A percentile compares a stretch with the other conserved stretches of the same genome.
phyloP scores from a whole-genome alignment of 208 protist genomes.

The Crithidia bombi region DNA sequence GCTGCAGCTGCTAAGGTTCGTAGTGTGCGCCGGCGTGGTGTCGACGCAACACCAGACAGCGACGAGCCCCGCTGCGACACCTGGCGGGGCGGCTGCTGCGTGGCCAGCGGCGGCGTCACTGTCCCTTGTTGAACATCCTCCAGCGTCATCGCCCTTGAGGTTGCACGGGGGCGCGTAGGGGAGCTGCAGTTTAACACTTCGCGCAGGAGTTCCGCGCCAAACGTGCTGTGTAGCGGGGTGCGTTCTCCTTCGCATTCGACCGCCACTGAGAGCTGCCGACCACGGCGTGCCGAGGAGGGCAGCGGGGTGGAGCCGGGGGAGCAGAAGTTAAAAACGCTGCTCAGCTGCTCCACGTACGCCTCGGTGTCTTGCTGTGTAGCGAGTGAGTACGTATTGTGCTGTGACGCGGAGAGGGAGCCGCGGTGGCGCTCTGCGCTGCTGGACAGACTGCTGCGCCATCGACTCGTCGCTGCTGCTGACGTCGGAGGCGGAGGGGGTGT shows the following conservation, averaged over 20 bases:
- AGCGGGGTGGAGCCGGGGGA: conserved; percentile 48
- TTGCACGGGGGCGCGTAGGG: neutral
- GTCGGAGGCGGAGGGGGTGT: no score
- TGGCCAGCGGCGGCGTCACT: neutral
- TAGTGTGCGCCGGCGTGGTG: conserved; percentile 31
- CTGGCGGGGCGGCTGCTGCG: neutral
- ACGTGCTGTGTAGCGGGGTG: conserved; percentile 1
- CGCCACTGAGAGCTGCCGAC: neutral
- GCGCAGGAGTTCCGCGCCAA: neutral
- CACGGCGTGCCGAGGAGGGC: conserved; percentile 14
- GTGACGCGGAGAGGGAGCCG: conserved; percentile 18
- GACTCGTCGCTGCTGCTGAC: neutral
- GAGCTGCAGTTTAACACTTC: neutral
- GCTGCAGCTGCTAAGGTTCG: conserved; percentile 7
- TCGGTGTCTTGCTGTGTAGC: conserved; percentile 31
- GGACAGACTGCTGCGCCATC: neutral
- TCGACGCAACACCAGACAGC: neutral
- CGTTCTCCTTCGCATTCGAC: neutral
- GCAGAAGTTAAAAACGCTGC: conserved; percentile 41
- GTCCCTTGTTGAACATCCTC: neutral
- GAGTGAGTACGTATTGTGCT: conserved; percentile 40
- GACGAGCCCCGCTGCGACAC: conserved; percentile 1
- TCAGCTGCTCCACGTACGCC: conserved; percentile 37
- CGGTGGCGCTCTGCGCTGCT: neutral
- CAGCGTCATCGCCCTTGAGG: neutral